phyloP scores from a whole-genome alignment of 768 basidiomycete genomes.

The Kwoniella sp. region DNA sequence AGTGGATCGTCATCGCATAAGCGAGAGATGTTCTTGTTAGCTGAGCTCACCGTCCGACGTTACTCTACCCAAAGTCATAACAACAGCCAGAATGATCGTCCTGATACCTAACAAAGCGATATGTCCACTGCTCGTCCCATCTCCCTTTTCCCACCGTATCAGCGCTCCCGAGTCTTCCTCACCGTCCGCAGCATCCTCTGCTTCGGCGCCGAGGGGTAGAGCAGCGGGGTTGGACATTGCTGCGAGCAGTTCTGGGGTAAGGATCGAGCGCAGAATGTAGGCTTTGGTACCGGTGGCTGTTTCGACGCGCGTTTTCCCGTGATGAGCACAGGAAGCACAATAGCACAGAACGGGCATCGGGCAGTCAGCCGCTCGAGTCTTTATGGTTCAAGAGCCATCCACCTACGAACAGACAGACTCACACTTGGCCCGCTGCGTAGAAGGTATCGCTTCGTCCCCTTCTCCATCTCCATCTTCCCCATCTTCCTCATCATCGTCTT shows the following conservation, averaged over 20 bases:
- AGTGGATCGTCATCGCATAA: background rate
- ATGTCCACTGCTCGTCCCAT: slow-evolving; percentile 62
- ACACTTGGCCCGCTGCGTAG: slow-evolving; percentile 51
- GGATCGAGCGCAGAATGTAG: slow-evolving; percentile 77
- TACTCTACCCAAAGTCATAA: slow-evolving; percentile 76
- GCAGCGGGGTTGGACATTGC: slow-evolving; percentile 56
- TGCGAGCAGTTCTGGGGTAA: slow-evolving; percentile 65
- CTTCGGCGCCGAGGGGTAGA: slow-evolving; percentile 62
- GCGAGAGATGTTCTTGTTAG: background rate
- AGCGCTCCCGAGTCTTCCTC: slow-evolving; percentile 62
- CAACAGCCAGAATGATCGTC: slow-evolving; percentile 77
- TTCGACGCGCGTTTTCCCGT: background rate
- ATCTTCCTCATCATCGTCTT: slow-evolving; percentile 60
- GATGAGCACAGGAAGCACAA: background rate
- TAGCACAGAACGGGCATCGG: background rate
- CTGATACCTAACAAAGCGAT: slow-evolving; percentile 70
- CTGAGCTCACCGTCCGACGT: slow-evolving; percentile 70
- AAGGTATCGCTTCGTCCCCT: slow-evolving; percentile 56
- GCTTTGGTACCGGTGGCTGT: slow-evolving; percentile 69
- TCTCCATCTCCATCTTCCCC: slow-evolving; percentile 58
- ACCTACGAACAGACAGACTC: background rate
- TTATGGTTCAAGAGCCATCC: too few species aligned
- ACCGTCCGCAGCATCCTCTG: slow-evolving; percentile 60
- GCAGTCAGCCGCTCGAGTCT: too few species aligned
- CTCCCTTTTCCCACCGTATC: slow-evolving; percentile 49